Evolutionary conservation across 805 yeast species (phyloP).

Genomic region (Ogataea kodamae): DNA sequence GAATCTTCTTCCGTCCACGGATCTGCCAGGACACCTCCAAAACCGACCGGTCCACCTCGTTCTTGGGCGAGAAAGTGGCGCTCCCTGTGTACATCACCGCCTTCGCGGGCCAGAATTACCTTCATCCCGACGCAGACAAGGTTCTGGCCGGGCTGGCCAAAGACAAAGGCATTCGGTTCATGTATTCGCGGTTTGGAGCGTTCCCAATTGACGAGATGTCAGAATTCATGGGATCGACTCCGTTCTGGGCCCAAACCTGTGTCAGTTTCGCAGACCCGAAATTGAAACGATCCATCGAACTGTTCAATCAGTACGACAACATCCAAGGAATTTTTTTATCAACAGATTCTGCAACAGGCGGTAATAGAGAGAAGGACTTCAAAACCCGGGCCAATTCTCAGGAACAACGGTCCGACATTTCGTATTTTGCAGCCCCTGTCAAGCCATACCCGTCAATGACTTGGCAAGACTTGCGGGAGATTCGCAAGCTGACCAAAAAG

Average conservation of each 20-base stretch:
- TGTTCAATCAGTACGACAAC: constrained; percentile 34
- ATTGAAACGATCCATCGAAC: neutral
- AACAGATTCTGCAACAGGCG: constrained; percentile 81
- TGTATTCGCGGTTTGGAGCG: constrained; percentile 5
- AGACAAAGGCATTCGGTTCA: constrained; percentile 29
- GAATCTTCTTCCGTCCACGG: constrained; percentile 41
- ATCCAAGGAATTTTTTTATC: constrained; percentile 73
- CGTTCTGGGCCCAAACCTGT: constrained; percentile 6
- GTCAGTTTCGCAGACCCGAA: constrained; percentile 3
- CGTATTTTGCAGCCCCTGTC: constrained; percentile 1
- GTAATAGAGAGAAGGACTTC: constrained; percentile 81
- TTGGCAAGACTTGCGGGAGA: constrained; percentile 59
- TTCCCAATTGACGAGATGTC: constrained; percentile 3
- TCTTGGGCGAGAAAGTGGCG: constrained; percentile 35
- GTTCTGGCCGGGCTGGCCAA: constrained; percentile 55
- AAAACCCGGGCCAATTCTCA: constrained; percentile 50
- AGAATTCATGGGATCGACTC: constrained; percentile 3
- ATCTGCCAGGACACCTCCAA: constrained; percentile 36
- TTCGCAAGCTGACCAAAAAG: constrained; percentile 40
- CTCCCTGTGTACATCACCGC: constrained; percentile 45
- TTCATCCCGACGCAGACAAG: constrained; percentile 74
- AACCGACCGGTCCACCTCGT: constrained; percentile 38
- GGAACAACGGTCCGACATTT: constrained; percentile 30
- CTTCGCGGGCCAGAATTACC: constrained; percentile 66
- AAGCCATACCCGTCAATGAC: constrained; percentile 53